Percentiles rank a stretch among this genome's conserved stretches.
These are phyloP conservation scores for Globisporangium solare DNA, from an alignment of 352 stramenopile genomes.

Conservation along the genomic window DNA sequence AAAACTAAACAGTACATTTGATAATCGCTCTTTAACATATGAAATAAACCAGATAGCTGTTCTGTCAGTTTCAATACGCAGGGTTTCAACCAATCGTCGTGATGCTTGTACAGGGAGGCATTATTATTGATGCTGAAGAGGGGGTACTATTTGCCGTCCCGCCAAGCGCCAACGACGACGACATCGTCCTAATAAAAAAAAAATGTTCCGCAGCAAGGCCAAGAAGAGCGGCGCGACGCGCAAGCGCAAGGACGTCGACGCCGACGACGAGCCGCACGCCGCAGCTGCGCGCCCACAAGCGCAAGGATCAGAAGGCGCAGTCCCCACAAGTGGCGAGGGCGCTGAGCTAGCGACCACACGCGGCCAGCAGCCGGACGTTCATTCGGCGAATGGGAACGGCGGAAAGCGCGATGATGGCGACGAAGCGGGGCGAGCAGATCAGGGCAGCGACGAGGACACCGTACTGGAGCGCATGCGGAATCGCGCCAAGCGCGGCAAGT, in stretches of 20 bases:
- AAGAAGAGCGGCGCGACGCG: conserved; percentile 27
- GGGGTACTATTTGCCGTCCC: no score
- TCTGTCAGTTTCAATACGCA: no score
- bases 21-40: no score
- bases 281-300: no score
- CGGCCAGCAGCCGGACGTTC: background rate
- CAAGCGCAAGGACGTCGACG: conserved; percentile 31
- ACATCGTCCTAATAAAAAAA: no score
- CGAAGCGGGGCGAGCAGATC: background rate
- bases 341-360: background rate
- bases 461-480: conserved; percentile 33
- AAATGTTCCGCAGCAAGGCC: conserved; percentile 42
- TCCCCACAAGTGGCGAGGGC: background rate
- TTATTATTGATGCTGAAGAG: background rate
- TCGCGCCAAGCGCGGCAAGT: conserved; percentile 16
- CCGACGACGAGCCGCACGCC: background rate
- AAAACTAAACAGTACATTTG: no score
- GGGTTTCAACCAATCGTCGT: no score
- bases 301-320: no score
- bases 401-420: background rate
- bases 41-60: no score
- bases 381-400: background rate
- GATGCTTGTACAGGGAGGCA: no score
- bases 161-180: background rate
- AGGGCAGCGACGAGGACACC: conserved; percentile 10